Evolutionary conservation across 177 flowering plant species (phyloP).

Genomic region (Vitis hybrid): DNA sequence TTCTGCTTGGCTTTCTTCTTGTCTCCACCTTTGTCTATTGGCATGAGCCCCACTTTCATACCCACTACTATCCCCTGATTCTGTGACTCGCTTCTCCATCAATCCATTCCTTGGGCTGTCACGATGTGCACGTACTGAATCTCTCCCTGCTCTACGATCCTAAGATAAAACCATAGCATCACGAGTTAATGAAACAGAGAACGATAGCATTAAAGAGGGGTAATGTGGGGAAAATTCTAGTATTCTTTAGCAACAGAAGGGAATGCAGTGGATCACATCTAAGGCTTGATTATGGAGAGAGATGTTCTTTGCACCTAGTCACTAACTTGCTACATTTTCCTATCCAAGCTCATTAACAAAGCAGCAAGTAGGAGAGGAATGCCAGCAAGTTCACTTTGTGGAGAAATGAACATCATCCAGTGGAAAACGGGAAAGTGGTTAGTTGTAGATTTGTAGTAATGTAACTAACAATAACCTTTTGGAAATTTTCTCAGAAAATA

Average conservation of each 20-base stretch:
- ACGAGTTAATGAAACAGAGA: not conserved
- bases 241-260: not conserved
- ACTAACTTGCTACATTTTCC: not conserved
- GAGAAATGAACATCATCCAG: not conserved
- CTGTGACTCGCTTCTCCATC: constrained; percentile 10
- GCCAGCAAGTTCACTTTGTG: not conserved
- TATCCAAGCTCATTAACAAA: not conserved
- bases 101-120: constrained; percentile 15
- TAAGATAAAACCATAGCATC: constrained; percentile 10
- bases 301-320: not conserved
- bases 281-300: not conserved
- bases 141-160: constrained; percentile 52
- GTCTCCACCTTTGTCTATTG: constrained; percentile 7
- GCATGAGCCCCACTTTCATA: constrained; percentile 2
- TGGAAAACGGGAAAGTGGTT: not conserved
- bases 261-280: not conserved
- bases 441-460: not conserved
- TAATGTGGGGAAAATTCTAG: not conserved
- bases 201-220: not conserved
- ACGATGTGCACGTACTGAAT: constrained; percentile 20
- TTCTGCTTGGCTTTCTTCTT: constrained; percentile 6
- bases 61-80: constrained; percentile 14
- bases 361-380: not conserved
- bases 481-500: not conserved
- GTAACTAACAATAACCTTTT: not conserved